These are phyloP conservation scores for Aegilops sharonensis DNA, from an alignment of 176 grass and related monocot species.

Conservation along the genomic window DNA sequence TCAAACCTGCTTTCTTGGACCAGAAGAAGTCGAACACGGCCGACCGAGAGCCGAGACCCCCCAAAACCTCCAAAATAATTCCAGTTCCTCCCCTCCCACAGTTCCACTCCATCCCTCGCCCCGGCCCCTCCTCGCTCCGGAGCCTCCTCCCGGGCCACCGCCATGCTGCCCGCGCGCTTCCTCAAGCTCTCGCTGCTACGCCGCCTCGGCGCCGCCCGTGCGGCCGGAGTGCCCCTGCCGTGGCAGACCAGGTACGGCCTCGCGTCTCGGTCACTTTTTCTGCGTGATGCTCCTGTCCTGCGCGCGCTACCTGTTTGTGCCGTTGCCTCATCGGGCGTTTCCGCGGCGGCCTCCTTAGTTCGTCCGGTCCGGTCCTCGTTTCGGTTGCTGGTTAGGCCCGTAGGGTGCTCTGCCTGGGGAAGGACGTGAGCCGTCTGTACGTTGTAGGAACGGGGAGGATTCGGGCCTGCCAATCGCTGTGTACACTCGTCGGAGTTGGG, in stretches of 20 bases:
- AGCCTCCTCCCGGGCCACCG: background rate
- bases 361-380: background rate
- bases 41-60: background rate
- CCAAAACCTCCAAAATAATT: conserved; percentile 11
- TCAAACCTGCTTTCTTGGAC: conserved; percentile 37
- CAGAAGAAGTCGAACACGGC: conserved; percentile 29
- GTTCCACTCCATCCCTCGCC: background rate
- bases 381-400: background rate
- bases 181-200: conserved; percentile 40
- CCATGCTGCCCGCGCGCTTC: conserved; percentile 40
- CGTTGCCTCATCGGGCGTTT: conserved; percentile 13
- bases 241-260: conserved; percentile 22
- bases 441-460: background rate
- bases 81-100: background rate
- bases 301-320: conserved; percentile 33
- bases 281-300: background rate
- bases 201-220: conserved; percentile 19
- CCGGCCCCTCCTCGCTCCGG: background rate
- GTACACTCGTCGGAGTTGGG: background rate
- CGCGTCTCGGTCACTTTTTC: background rate
- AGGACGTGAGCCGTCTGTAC: background rate
- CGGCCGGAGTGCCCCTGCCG: background rate
- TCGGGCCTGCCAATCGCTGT: background rate
- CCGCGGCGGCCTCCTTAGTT: background rate
- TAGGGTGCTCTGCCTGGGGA: background rate